Percentiles rank a stretch among this genome's conserved stretches.
phyloP scores from a whole-genome alignment of 768 basidiomycete genomes.

The Suillus occidentalis region DNA sequence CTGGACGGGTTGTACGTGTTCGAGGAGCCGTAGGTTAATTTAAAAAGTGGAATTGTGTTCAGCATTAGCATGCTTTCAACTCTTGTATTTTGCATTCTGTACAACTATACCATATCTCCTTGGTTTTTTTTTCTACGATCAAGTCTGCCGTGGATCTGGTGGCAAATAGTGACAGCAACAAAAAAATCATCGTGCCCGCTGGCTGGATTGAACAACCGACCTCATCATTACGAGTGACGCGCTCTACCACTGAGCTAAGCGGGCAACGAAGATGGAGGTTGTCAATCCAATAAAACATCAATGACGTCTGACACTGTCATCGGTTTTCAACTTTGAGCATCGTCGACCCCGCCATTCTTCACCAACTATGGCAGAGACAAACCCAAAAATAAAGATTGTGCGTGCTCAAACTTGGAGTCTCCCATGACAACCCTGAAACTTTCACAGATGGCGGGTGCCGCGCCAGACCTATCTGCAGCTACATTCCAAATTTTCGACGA shows the following conservation, averaged over 20 bases:
- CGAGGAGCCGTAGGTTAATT: conserved; percentile 15
- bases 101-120: conserved; percentile 10
- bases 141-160: background rate
- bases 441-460: conserved; percentile 76
- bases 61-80: conserved; percentile 5
- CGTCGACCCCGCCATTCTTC: background rate
- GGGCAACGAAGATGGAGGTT: background rate
- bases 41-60: conserved; percentile 5
- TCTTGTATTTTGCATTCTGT: conserved; percentile 10
- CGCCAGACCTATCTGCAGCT: conserved; percentile 79
- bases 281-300: background rate
- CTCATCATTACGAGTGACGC: conserved; percentile 40
- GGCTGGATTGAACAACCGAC: conserved; percentile 48
- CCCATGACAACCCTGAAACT: conserved; percentile 8
- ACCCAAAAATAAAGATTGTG: conserved; percentile 35
- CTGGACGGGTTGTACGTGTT: conserved; percentile 33
- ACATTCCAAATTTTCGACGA: conserved; percentile 56
- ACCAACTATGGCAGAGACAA: conserved; percentile 28
- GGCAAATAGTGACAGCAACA: background rate
- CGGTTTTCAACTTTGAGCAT: too few species aligned
- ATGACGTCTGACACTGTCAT: background rate
- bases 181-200: conserved; percentile 33
- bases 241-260: conserved; percentile 36
- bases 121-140: background rate
- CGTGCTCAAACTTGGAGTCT: background rate